Percentiles rank a stretch among this genome's conserved stretches.
Conservation (phyloP, 1,139 yeast genomes). For the Magnusiomyces paraingens region DNA sequence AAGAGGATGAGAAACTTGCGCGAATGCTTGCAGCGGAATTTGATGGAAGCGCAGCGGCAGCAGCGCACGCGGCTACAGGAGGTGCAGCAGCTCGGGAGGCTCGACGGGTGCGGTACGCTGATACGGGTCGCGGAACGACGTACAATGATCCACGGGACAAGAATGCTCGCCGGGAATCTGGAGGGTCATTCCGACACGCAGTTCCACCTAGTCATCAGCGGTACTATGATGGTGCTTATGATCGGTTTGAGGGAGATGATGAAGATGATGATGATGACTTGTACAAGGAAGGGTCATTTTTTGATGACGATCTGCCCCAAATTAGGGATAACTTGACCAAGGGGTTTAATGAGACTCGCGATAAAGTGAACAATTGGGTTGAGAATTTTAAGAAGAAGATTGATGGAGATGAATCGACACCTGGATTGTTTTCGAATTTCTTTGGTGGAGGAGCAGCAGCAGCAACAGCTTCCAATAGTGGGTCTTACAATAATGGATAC, state of each 20-base stretch:
- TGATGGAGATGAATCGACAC: constrained; percentile 28
- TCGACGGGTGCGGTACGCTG: constrained; percentile 22
- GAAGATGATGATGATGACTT: constrained; percentile 33
- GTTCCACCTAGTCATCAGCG: constrained; percentile 7
- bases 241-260: constrained; percentile 9
- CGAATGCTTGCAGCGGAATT: constrained; percentile 70
- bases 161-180: background rate
- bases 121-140: constrained; percentile 15
- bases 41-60: constrained; percentile 24
- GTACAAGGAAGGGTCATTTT: constrained; percentile 41
- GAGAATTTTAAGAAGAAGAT: constrained; percentile 61
- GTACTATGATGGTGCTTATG: constrained; percentile 7
- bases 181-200: background rate
- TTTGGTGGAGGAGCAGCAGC: constrained; percentile 23
- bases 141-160: constrained; percentile 8
- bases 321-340: constrained; percentile 63
- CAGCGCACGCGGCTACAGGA: no score
- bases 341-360: constrained; percentile 79
- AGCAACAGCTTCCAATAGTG: constrained; percentile 21
- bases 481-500: constrained; percentile 18
- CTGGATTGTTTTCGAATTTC: constrained; percentile 22
- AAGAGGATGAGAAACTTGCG: constrained; percentile 80
- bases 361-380: constrained; percentile 77
- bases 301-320: constrained; percentile 56
- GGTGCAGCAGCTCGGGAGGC: constrained; percentile 24